Percentiles rank a stretch among this genome's conserved stretches.
Evolutionary conservation across 1,284 basidiomycete species (phyloP).

Genomic region (Pterulicium gracile): DNA sequence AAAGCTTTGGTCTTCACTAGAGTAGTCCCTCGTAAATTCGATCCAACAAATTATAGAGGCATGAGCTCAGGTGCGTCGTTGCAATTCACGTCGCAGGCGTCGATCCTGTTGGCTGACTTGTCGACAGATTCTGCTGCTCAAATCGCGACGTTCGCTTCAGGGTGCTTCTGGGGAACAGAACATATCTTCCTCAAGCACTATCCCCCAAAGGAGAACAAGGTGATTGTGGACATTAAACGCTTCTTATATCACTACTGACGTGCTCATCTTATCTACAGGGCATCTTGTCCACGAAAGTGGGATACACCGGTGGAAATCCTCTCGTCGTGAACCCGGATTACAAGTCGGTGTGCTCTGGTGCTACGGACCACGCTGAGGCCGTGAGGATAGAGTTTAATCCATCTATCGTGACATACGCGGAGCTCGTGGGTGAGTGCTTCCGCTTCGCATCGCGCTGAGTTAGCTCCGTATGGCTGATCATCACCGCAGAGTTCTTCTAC

Average conservation of each 20-base stretch:
- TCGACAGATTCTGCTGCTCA: conserved; percentile 18
- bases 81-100: background rate
- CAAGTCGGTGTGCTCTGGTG: conserved; percentile 68
- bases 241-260: background rate
- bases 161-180: conserved; percentile 81
- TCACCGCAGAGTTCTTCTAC: conserved; percentile 75
- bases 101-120: conserved; percentile 23
- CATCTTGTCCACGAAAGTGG: conserved; percentile 62
- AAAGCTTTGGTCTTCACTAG: conserved; percentile 2
- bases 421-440: conserved; percentile 59
- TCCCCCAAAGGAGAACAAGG: conserved; percentile 50
- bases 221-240: conserved; percentile 37
- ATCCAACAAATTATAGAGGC: background rate
- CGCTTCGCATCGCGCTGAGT: background rate
- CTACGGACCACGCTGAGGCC: conserved; percentile 87
- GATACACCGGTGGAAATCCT: conserved; percentile 71
- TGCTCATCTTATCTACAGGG: conserved; percentile 30
- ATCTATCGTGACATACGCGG: conserved; percentile 63
- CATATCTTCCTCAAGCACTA: conserved; percentile 82
- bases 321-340: conserved; percentile 56
- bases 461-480: conserved; percentile 10
- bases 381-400: conserved; percentile 83
- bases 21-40: background rate
- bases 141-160: conserved; percentile 33
- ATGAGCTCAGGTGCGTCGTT: background rate